These are phyloP conservation scores for Aspergillus puulaauensis DNA, from an alignment of 2,329 filamentous ascomycete species.

Conservation along the genomic window DNA sequence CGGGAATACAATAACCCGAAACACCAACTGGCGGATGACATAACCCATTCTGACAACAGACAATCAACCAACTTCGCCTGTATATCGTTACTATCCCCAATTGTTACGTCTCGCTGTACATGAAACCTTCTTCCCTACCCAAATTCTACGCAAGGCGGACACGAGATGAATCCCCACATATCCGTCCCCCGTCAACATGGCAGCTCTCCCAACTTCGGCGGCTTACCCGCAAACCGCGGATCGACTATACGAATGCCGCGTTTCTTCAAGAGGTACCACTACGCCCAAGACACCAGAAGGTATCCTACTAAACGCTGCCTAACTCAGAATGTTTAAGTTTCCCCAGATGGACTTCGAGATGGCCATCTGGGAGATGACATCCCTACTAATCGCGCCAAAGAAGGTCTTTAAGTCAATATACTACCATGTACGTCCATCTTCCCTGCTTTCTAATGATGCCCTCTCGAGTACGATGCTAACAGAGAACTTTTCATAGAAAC, in stretches of 20 bases:
- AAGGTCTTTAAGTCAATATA: slow-evolving; percentile 71
- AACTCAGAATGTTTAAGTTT: slow-evolving; percentile 63
- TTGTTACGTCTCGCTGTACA: slow-evolving; percentile 2
- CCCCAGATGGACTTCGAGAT: slow-evolving; percentile 74
- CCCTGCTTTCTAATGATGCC: not conserved
- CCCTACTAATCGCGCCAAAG: slow-evolving; percentile 66
- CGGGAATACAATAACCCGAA: slow-evolving; percentile 11
- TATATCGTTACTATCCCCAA: not conserved
- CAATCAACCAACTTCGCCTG: not conserved
- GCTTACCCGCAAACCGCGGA: slow-evolving; percentile 48
- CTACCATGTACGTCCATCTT: slow-evolving; percentile 58
- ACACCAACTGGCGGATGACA: slow-evolving; percentile 10
- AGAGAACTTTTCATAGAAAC: slow-evolving; percentile 34
- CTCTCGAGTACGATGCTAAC: not conserved
- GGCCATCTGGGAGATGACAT: slow-evolving; percentile 72
- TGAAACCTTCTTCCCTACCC: slow-evolving; percentile 4
- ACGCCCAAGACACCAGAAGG: not conserved
- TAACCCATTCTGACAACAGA: slow-evolving; percentile 5
- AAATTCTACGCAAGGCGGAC: slow-evolving; percentile 3
- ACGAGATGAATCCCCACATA: slow-evolving; percentile 60
- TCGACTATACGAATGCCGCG: slow-evolving; percentile 61
- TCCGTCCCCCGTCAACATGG: slow-evolving; percentile 59
- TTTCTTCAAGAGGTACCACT: slow-evolving; percentile 60
- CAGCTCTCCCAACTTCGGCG: slow-evolving; percentile 53
- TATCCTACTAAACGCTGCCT: not conserved